Evolutionary conservation across 805 yeast genomes (phyloP), one percentile per base, ranked within the genome.

Genomic region (Jamesozyma hellenica): DNA sequence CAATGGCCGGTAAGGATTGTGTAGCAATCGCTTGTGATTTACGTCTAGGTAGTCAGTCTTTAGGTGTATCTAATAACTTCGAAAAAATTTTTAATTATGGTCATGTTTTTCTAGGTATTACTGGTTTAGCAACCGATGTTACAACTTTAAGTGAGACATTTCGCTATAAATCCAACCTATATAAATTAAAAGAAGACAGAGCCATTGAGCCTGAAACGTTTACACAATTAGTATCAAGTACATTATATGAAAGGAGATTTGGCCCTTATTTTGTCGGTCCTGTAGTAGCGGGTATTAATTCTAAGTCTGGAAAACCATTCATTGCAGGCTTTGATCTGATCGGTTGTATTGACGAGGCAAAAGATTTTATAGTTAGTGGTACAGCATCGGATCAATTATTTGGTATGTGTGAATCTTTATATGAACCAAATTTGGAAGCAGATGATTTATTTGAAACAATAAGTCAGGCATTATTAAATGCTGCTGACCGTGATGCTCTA

Each of bases 211-310:
- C 99, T 8, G 79, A 80, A 52, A 82, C 92, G 1, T 82, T 92
- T 63, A 95, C 97, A 36, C 85, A 90, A 60, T 73, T 92, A 51
- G 94, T 92, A 12, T 82, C 95, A 19, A 75, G 94, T 14, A 77
- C 96, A 18, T 72, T 92, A 46, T 92, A 90, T 61, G 94, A 86
- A 61, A 81, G 75, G 57, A 75, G 99, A 66, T 82, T 82, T 59
- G 97, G 97, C 2, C 98, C 98, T 10, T 92, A 86, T 70, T 92
- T 92, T 56, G 85, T 87, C 25, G 95, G 96, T 1, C 98, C 99
- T 6, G 74, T 92, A 32, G 96, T 92, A 33, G 97, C 96, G 6
- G 99, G 99, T 19, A 70, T 92, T 50, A 78, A 85, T 61, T 79
- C 90, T 34, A 81, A 81, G 58, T 74, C 90, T 2, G 74, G 74